Conservation (phyloP, 2,329 filamentous ascomycete species). For the Pseudogymnoascus sp. region DNA sequence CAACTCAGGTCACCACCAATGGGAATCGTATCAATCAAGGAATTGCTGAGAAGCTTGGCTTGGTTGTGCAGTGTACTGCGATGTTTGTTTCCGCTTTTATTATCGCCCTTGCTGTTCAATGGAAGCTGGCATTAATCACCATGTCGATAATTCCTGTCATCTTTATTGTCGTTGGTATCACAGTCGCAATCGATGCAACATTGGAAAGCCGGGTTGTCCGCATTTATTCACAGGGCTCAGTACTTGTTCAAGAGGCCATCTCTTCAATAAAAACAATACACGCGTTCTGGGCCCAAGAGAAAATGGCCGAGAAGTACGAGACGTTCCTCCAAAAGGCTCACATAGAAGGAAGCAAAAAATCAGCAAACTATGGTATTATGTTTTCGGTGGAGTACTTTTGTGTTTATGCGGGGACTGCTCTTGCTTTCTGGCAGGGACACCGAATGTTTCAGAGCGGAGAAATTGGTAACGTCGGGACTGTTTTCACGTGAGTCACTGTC, state of each 20-base stretch:
- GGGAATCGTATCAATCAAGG: constrained; percentile 35
- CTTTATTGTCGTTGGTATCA: constrained; percentile 32
- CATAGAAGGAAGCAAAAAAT: constrained; percentile 35
- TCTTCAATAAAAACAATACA: constrained; percentile 41
- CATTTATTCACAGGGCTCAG: constrained; percentile 34
- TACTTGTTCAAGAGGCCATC: constrained; percentile 41
- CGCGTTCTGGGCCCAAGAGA: constrained; percentile 41
- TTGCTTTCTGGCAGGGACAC: constrained; percentile 45
- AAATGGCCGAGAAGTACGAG: constrained; percentile 35
- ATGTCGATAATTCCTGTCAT: constrained; percentile 38
- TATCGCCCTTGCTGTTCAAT: constrained; percentile 30
- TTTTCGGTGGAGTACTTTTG: constrained; percentile 40
- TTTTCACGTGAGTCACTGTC: constrained; percentile 34
- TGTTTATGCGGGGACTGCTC: constrained; percentile 38
- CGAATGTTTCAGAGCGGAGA: constrained; percentile 37
- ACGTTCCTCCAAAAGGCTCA: constrained; percentile 34
- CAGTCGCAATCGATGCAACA: constrained; percentile 32
- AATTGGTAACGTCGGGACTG: constrained; percentile 35
- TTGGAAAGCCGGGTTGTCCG: constrained; percentile 37
- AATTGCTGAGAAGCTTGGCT: constrained; percentile 37
- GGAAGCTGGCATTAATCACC: constrained; percentile 35
- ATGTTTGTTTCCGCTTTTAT: constrained; percentile 31
- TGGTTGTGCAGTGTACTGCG: constrained; percentile 33
- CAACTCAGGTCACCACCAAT: constrained; percentile 40
- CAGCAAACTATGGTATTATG: constrained; percentile 34